phyloP scores from a whole-genome alignment of 768 basidiomycete species.

The Antrodiella citrinella region DNA sequence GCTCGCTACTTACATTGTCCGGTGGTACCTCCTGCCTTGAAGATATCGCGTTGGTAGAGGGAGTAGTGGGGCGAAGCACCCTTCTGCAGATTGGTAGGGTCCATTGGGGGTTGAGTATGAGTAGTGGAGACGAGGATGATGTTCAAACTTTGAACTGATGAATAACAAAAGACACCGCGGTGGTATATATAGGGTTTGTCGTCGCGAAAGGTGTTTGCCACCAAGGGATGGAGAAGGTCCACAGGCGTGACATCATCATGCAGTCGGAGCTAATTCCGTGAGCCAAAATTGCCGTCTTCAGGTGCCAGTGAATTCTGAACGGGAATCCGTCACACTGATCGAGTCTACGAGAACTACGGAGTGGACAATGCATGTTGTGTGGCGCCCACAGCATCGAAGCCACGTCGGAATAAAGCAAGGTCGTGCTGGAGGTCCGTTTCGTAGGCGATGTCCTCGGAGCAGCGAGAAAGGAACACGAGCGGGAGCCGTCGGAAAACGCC shows the following conservation, averaged over 20 bases:
- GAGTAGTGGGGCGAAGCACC: constrained; percentile 43
- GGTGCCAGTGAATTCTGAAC: not conserved
- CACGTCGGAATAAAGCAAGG: not conserved
- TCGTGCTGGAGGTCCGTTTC: not conserved
- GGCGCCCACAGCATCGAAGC: not conserved
- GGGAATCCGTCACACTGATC: not conserved
- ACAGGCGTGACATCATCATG: not conserved
- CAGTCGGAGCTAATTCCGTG: not conserved
- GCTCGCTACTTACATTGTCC: constrained; percentile 28
- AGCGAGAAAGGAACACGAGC: not conserved
- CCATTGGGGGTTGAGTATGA: constrained; percentile 23
- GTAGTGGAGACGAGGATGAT: not conserved
- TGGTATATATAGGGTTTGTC: not conserved
- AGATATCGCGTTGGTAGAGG: constrained; percentile 42
- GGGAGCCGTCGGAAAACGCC: not conserved
- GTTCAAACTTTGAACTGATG: not conserved
- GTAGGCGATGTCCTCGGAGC: not conserved
- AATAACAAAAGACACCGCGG: not conserved
- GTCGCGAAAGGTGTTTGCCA: not conserved
- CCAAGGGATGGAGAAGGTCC: not conserved
- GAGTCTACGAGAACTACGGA: not conserved
- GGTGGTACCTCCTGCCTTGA: constrained; percentile 30
- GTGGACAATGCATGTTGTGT: too few species aligned
- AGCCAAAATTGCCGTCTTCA: not conserved
- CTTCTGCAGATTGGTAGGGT: constrained; percentile 38